Conservation (phyloP, 768 basidiomycete species). For the Leccinellum rugosiceps region DNA sequence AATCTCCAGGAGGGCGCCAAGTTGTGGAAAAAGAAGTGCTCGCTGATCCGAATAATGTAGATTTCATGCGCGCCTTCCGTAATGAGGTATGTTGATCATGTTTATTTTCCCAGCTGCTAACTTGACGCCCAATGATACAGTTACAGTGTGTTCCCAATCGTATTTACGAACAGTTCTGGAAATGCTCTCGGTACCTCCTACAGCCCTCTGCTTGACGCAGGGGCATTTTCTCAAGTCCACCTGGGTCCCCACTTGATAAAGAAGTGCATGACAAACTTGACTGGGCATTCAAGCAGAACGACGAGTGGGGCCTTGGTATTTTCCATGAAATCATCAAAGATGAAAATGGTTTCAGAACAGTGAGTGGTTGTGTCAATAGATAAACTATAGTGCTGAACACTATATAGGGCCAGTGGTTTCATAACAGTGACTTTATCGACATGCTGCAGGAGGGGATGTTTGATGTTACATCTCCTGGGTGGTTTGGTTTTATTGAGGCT, state of each 20-base stretch:
- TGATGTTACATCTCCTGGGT: not conserved
- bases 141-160: not conserved
- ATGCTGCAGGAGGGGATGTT: not conserved
- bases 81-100: not conserved
- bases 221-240: not conserved
- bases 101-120: not conserved
- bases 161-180: not conserved
- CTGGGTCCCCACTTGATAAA: not conserved
- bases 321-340: not conserved
- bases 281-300: not conserved
- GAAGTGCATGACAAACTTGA: not conserved
- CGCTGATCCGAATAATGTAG: not conserved
- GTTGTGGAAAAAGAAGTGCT: not conserved
- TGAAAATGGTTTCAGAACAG: not conserved
- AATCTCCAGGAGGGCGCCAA: not conserved
- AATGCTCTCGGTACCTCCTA: not conserved
- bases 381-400: not conserved
- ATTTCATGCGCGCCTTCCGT: not conserved
- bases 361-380: not conserved
- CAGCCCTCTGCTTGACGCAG: not conserved
- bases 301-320: not conserved
- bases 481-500: not conserved
- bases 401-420: not conserved
- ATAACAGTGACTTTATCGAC: not conserved
- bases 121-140: not conserved